Evolutionary conservation across 2,329 filamentous ascomycete genomes (phyloP).

Genomic region (Stachybotrys chartarum): DNA sequence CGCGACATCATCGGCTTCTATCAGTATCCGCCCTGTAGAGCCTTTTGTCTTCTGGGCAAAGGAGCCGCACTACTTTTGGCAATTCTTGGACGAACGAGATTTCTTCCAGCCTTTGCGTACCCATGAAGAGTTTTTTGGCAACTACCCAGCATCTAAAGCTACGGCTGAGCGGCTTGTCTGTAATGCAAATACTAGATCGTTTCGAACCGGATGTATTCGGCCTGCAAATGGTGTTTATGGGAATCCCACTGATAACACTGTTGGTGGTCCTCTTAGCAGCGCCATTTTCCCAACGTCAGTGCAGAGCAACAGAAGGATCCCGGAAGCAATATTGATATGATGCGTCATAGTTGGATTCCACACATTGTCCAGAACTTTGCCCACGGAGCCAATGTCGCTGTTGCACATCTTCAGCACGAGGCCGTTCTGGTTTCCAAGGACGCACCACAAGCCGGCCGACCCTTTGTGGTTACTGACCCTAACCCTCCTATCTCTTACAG

Average conservation of each 20-base stretch:
- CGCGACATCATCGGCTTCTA: conserved; percentile 38
- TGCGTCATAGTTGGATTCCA: conserved; percentile 11
- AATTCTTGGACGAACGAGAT: conserved; percentile 35
- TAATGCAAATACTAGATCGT: conserved; percentile 26
- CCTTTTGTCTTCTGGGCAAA: conserved; percentile 37
- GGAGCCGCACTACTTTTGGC: conserved; percentile 29
- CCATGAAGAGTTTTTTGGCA: conserved; percentile 36
- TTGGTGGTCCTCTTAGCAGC: conserved; percentile 29
- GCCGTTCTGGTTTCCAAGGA: conserved; percentile 32
- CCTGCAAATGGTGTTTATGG: conserved; percentile 47
- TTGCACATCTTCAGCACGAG: conserved; percentile 45
- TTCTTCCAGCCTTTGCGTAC: conserved; percentile 27
- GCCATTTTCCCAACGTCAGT: conserved; percentile 1
- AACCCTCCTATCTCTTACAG: conserved; percentile 31
- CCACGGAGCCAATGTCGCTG: conserved; percentile 40
- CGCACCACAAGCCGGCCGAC: conserved; percentile 27
- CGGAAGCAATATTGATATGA: background rate
- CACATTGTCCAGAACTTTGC: conserved; percentile 44
- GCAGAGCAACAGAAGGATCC: background rate
- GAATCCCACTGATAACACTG: conserved; percentile 32
- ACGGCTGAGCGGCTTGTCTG: conserved; percentile 42
- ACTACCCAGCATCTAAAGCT: conserved; percentile 43
- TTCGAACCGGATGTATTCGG: conserved; percentile 44
- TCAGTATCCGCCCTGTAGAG: conserved; percentile 29
- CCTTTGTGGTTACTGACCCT: conserved; percentile 41